A percentile compares a stretch with the other conserved stretches of the same genome.
Conservation (phyloP, 164 flowering plant species). For the Magnolia changhungtana region DNA sequence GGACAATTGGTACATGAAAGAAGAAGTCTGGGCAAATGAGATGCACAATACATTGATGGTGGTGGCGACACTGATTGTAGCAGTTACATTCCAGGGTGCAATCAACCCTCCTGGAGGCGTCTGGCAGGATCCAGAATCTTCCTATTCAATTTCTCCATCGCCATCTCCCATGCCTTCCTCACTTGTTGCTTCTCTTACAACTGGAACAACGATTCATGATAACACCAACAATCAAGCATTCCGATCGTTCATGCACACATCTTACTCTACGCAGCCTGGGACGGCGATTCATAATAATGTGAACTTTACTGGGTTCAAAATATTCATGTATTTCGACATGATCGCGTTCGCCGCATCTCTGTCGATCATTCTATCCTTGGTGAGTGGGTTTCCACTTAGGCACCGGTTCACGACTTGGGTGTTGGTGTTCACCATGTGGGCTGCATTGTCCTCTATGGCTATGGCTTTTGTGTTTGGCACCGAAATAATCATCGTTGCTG, state of each 20-base stretch:
- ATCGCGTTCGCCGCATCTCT: conserved; percentile 24
- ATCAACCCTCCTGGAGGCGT: conserved; percentile 1
- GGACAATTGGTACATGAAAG: background rate
- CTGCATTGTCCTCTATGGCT: conserved; percentile 17
- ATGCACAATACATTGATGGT: background rate
- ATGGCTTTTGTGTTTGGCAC: conserved; percentile 10
- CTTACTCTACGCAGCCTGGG: background rate
- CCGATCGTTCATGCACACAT: no score
- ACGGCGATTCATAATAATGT: background rate
- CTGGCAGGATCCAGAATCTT: background rate
- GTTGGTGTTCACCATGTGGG: conserved; percentile 17
- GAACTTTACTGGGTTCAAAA: background rate
- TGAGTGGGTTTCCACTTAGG: conserved; percentile 19
- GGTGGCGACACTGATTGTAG: background rate
- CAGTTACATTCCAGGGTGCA: background rate
- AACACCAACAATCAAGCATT: no score
- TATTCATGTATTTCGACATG: conserved; percentile 16
- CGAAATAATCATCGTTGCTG: background rate
- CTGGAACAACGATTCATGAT: no score
- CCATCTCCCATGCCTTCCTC: no score
- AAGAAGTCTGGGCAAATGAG: background rate
- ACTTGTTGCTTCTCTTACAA: no score
- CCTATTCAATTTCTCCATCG: no score
- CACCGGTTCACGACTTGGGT: background rate
- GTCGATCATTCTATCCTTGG: conserved; percentile 22